Percentiles rank a stretch among this genome's conserved stretches.
Evolutionary conservation across 495 filamentous ascomycete genomes (phyloP).

Genomic region (Penicillium tannophilum): DNA sequence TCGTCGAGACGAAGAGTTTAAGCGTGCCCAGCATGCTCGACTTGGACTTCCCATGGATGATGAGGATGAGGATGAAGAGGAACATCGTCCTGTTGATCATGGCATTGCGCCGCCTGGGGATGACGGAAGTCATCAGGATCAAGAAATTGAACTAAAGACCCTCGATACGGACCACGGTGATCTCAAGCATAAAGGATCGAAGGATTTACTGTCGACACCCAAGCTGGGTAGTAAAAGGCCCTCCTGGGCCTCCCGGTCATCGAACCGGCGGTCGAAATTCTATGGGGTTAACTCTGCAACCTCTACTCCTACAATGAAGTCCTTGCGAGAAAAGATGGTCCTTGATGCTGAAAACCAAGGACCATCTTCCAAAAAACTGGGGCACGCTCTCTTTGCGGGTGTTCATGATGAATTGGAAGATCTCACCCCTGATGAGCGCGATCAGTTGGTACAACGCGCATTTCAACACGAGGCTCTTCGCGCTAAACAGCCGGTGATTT

Average conservation of each 20-base stretch:
- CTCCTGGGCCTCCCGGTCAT: conserved; percentile 48
- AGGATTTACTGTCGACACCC: conserved; percentile 22
- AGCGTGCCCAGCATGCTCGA: conserved; percentile 68
- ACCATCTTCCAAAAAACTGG: conserved; percentile 52
- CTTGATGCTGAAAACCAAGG: conserved; percentile 70
- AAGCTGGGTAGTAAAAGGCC: conserved; percentile 26
- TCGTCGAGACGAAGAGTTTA: conserved; percentile 84
- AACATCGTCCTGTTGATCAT: conserved; percentile 45
- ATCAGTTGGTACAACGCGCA: conserved; percentile 80
- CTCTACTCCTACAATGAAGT: conserved; percentile 34
- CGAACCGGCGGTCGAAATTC: conserved; percentile 44
- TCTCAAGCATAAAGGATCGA: conserved; percentile 16
- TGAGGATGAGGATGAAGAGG: conserved; percentile 26
- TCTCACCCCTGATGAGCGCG: conserved; percentile 86
- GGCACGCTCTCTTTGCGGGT: conserved; percentile 80
- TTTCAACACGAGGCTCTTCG: conserved; percentile 91
- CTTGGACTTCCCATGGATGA: conserved; percentile 49
- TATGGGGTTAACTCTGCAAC: conserved; percentile 37
- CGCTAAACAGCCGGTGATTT: conserved; percentile 83
- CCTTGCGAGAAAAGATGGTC: conserved; percentile 41
- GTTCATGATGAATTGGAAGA: conserved; percentile 93
- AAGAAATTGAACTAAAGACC: conserved; percentile 62
- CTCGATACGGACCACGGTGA: conserved; percentile 42
- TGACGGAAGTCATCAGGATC: conserved; percentile 37
- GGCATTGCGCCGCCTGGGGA: conserved; percentile 46